Evolutionary conservation across 768 basidiomycete species (phyloP).

Genomic region (Lentinula sp.): DNA sequence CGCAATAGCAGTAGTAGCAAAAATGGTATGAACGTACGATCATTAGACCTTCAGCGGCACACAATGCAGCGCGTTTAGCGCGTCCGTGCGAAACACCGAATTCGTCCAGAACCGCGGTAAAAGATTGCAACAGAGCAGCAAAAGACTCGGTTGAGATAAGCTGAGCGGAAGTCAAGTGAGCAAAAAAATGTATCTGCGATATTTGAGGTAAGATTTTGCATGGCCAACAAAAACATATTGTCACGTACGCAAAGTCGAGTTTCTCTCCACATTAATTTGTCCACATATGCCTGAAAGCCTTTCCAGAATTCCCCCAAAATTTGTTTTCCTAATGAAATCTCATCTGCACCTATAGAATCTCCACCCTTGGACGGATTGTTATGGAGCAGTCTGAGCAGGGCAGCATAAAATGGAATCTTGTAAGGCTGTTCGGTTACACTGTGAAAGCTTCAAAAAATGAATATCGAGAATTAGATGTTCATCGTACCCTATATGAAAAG

Average conservation of each 20-base stretch:
- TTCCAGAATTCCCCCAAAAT: slow-evolving; percentile 88
- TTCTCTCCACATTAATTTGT: slow-evolving; percentile 88
- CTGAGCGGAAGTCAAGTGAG: slow-evolving; percentile 73
- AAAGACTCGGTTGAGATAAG: slow-evolving; percentile 76
- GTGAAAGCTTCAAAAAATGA: slow-evolving; percentile 8
- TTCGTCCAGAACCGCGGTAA: slow-evolving; percentile 83
- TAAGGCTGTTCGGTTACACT: slow-evolving; percentile 90
- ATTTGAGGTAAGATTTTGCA: slow-evolving; percentile 4
- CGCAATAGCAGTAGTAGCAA: neutral
- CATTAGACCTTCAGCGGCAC: slow-evolving; percentile 77
- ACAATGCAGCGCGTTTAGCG: slow-evolving; percentile 73
- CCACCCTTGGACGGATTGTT: slow-evolving; percentile 34
- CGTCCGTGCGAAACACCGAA: slow-evolving; percentile 85
- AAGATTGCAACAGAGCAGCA: slow-evolving; percentile 74
- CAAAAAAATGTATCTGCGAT: slow-evolving; percentile 85
- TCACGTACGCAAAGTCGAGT: slow-evolving; percentile 76
- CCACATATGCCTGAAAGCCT: slow-evolving; percentile 83
- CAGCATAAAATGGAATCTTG: slow-evolving; percentile 88
- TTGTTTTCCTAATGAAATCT: slow-evolving; percentile 54
- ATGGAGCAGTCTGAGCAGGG: slow-evolving; percentile 66
- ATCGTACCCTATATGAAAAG: slow-evolving; percentile 65
- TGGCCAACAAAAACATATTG: neutral
- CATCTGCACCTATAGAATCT: slow-evolving; percentile 23
- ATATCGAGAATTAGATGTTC: neutral
- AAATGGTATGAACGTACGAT: slow-evolving; percentile 37